Conservation (phyloP, 2,329 filamentous ascomycete genomes). For the Davidsoniella eucalypti region DNA sequence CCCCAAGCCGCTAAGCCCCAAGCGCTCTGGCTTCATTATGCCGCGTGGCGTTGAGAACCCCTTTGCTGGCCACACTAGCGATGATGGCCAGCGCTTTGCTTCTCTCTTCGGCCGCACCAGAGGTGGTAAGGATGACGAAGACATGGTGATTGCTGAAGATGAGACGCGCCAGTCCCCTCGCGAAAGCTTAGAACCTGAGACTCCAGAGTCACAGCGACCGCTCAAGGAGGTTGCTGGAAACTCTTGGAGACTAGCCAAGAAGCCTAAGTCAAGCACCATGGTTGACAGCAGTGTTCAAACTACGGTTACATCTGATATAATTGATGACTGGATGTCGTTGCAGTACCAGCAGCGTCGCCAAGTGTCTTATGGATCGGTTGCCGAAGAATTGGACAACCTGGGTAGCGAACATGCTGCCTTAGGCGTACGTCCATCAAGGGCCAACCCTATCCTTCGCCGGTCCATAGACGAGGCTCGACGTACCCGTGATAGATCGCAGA, state of each 20-base stretch:
- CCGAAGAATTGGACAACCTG: constrained; percentile 20
- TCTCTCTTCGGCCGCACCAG: constrained; percentile 27
- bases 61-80: constrained; percentile 15
- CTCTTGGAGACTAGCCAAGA: constrained; percentile 23
- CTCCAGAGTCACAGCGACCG: constrained; percentile 38
- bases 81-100: constrained; percentile 22
- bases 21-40: constrained; percentile 39
- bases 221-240: constrained; percentile 50
- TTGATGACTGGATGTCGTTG: constrained; percentile 56
- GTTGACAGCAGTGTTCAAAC: constrained; percentile 51
- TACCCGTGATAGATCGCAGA: constrained; percentile 1
- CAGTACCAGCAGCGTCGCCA: constrained; percentile 21
- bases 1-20: constrained; percentile 24
- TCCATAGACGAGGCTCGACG: constrained; percentile 7
- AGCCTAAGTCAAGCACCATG: not conserved
- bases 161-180: constrained; percentile 39
- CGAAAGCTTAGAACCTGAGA: constrained; percentile 25
- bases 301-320: constrained; percentile 61
- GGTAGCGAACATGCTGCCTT: constrained; percentile 48
- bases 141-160: constrained; percentile 44
- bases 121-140: not conserved
- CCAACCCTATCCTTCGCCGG: constrained; percentile 47
- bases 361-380: constrained; percentile 15
- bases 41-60: constrained; percentile 27
- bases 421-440: constrained; percentile 12